Percentiles rank a stretch among this genome's conserved stretches.
These are phyloP conservation scores for Yamadazyma blattariae DNA, from an alignment of 1,139 yeast genomes.

Conservation along the genomic window DNA sequence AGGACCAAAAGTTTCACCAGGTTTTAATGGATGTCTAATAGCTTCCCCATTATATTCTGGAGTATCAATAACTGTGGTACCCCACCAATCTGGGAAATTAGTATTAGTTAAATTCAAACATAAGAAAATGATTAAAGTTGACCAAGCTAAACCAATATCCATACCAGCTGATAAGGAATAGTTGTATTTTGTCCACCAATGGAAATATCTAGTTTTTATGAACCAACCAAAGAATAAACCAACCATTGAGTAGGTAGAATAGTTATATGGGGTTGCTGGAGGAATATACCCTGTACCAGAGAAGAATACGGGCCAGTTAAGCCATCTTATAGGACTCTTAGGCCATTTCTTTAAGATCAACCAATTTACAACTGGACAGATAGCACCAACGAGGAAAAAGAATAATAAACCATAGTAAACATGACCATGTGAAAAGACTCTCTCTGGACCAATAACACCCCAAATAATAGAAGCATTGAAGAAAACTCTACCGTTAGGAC, in stretches of 20 bases:
- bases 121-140: conserved; percentile 38
- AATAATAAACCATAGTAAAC: conserved; percentile 37
- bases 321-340: conserved; percentile 33
- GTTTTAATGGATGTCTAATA: conserved; percentile 11
- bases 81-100: conserved; percentile 40
- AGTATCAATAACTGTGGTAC: conserved; percentile 16
- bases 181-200: conserved; percentile 47
- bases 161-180: conserved; percentile 41
- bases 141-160: conserved; percentile 44
- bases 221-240: conserved; percentile 29
- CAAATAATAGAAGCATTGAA: conserved; percentile 47
- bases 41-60: conserved; percentile 10
- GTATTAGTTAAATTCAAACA: conserved; percentile 27
- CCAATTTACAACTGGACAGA: conserved; percentile 43
- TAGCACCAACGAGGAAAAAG: conserved; percentile 41
- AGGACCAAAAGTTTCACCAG: conserved; percentile 21
- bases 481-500: conserved; percentile 45
- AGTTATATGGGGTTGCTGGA: conserved; percentile 46
- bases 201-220: conserved; percentile 36
- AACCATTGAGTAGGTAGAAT: conserved; percentile 36
- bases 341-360: conserved; percentile 20
- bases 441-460: conserved; percentile 47
- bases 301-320: conserved; percentile 49
- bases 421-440: conserved; percentile 37
- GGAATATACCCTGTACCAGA: conserved; percentile 48